Evolutionary conservation across 2,329 filamentous ascomycete species (phyloP).

Genomic region (Alternaria sp.): DNA sequence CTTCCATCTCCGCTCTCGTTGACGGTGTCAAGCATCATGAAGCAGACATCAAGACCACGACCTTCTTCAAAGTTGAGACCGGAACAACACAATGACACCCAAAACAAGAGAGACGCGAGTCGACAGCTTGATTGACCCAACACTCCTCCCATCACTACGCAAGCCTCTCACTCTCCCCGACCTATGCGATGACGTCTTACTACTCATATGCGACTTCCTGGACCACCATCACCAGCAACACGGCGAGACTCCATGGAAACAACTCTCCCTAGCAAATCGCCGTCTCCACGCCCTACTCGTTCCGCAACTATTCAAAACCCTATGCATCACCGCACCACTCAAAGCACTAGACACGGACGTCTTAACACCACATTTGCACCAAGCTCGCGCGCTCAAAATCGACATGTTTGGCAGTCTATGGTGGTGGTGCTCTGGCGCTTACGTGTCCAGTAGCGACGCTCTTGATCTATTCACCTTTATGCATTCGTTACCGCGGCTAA

Average conservation of each 20-base stretch:
- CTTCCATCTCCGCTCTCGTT: neutral
- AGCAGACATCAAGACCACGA: neutral
- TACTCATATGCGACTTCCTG: slow-evolving; percentile 21
- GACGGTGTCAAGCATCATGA: neutral
- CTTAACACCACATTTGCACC: neutral
- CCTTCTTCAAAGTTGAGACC: neutral
- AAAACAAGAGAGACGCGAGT: neutral
- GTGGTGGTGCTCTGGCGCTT: slow-evolving; percentile 26
- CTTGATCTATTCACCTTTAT: slow-evolving; percentile 18
- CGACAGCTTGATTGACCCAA: neutral
- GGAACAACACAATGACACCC: neutral
- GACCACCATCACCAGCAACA: neutral
- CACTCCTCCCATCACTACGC: neutral
- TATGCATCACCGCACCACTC: slow-evolving; percentile 22
- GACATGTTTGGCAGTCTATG: slow-evolving; percentile 27
- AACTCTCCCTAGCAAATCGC: slow-evolving; percentile 14
- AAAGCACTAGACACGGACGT: slow-evolving; percentile 11
- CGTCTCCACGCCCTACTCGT: slow-evolving; percentile 14
- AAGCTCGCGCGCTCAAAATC: slow-evolving; percentile 18
- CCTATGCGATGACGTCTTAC: slow-evolving; percentile 25
- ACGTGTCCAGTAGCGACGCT: slow-evolving; percentile 19
- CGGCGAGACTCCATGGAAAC: slow-evolving; percentile 7
- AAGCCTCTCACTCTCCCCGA: slow-evolving; percentile 10
- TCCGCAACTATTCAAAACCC: slow-evolving; percentile 17
- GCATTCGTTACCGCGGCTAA: slow-evolving; percentile 7